Conservation (phyloP, 331 rosid genomes). For the Stylosanthes scabra region DNA sequence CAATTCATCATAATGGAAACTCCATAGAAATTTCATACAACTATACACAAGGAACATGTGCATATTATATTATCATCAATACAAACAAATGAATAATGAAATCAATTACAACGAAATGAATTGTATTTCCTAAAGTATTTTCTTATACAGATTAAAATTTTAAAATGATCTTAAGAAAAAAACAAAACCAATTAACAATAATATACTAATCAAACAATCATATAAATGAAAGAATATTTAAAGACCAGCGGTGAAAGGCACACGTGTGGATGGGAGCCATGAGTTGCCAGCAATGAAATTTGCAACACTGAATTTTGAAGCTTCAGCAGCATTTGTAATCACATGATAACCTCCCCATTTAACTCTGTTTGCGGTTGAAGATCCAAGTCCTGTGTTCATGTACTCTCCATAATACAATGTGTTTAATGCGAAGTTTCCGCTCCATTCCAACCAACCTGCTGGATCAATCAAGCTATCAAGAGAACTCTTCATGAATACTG, state of each 20-base stretch:
- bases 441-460: conserved; percentile 41
- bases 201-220: neutral
- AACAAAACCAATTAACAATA: neutral
- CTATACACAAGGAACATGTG: neutral
- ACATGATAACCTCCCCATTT: conserved; percentile 25
- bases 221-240: neutral
- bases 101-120: neutral
- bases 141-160: no score
- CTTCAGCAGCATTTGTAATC: conserved; percentile 16
- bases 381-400: conserved; percentile 28
- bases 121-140: no score
- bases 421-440: conserved; percentile 33
- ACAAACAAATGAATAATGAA: neutral
- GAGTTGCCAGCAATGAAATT: conserved; percentile 22
- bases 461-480: conserved; percentile 37
- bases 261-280: conserved; percentile 15
- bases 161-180: no score
- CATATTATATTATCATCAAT: neutral
- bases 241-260: neutral
- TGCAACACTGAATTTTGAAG: conserved; percentile 20
- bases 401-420: conserved; percentile 35
- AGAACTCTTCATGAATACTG: conserved; percentile 33
- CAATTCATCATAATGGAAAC: neutral
- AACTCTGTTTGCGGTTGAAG: conserved; percentile 25
- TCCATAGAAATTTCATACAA: neutral